Evolutionary conservation across 129 eudicot species (phyloP).

Genomic region (Escallonia herrerae): DNA sequence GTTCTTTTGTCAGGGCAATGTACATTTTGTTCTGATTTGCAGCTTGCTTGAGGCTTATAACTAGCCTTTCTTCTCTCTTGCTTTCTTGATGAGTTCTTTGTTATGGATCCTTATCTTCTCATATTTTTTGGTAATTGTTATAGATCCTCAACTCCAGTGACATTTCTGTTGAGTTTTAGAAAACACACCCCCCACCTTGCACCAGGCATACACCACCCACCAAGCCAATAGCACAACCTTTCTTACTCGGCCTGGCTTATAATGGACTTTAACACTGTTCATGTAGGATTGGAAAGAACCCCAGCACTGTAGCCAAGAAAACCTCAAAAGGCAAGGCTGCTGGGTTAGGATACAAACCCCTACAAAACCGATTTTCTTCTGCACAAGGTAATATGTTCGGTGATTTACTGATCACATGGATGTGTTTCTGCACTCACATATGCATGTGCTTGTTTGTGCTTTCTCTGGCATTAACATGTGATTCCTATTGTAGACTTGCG

Average conservation of each 20-base stretch:
- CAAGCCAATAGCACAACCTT: not conserved
- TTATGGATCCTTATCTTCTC: no score
- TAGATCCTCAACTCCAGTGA: no score
- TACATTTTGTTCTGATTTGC: no score
- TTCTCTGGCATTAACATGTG: not conserved
- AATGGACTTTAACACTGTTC: not conserved
- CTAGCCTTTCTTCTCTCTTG: no score
- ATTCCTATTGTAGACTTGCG: constrained; percentile 44
- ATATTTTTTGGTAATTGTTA: no score
- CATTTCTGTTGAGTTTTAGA: no score
- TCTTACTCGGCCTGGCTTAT: constrained; percentile 1
- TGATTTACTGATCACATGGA: not conserved
- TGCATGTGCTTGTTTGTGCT: not conserved
- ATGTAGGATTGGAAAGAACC: constrained; percentile 13
- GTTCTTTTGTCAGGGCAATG: not conserved
- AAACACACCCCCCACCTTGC: no score
- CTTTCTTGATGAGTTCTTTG: no score
- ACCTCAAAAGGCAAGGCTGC: constrained; percentile 19
- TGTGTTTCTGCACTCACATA: not conserved
- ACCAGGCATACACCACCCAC: no score
- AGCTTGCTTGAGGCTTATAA: no score
- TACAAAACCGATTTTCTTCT: constrained; percentile 34
- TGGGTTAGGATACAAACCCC: constrained; percentile 16
- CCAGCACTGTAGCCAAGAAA: constrained; percentile 19
- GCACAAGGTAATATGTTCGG: constrained; percentile 44